Percentiles rank a stretch among this genome's conserved stretches.
These are phyloP conservation scores for Kurtzmaniella cleridarum DNA, from an alignment of 805 yeast genomes.

Conservation along the genomic window DNA sequence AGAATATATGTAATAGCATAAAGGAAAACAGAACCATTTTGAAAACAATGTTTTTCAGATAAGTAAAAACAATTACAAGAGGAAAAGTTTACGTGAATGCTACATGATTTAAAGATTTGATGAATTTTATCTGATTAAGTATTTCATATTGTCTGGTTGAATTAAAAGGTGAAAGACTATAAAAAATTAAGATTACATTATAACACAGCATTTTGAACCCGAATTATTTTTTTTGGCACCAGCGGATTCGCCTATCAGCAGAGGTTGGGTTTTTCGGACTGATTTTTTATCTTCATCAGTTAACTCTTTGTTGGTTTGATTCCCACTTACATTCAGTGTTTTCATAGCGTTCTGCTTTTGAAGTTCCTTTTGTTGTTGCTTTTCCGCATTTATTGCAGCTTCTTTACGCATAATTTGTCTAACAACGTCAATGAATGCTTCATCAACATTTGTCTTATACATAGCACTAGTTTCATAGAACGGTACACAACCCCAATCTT, in stretches of 20 bases:
- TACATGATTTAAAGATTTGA: neutral
- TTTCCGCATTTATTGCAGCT: conserved; percentile 39
- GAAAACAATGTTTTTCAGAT: no score
- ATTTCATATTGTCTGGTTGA: no score
- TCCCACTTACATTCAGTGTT: neutral
- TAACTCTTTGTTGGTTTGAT: neutral
- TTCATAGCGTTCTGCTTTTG: conserved; percentile 23
- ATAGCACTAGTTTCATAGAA: conserved; percentile 94
- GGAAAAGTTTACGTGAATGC: no score
- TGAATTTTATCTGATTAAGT: neutral
- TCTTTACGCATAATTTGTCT: conserved; percentile 84
- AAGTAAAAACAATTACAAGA: no score
- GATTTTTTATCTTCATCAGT: conserved; percentile 4
- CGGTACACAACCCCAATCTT: conserved; percentile 84
- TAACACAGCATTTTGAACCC: conserved; percentile 1
- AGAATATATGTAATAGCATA: no score
- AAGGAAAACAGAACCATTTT: no score
- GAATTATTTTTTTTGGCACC: conserved; percentile 4
- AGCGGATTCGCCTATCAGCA: conserved; percentile 2
- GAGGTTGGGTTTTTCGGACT: conserved; percentile 1
- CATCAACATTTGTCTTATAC: conserved; percentile 83
- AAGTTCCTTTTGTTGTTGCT: conserved; percentile 38
- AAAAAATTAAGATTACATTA: conserved; percentile 1
- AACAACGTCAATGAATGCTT: conserved; percentile 82
- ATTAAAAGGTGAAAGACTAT: neutral